These are phyloP conservation scores for Penicillium soppii DNA, from an alignment of 495 filamentous ascomycete genomes.

Conservation along the genomic window DNA sequence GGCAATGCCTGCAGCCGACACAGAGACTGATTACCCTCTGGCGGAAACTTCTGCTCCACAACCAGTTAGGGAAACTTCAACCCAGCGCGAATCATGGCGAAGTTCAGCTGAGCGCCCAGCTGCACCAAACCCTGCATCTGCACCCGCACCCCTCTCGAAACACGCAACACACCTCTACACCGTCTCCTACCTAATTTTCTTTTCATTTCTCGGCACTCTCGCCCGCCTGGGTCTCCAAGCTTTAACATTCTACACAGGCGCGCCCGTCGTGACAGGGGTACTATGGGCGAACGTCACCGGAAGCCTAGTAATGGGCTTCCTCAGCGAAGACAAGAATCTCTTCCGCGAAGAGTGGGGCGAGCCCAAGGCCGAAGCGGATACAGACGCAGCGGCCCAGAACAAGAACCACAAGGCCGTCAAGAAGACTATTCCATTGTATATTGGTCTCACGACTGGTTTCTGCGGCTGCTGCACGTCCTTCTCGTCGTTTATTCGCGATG, in stretches of 20 bases:
- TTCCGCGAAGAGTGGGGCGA: constrained; percentile 67
- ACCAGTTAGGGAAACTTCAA: background rate
- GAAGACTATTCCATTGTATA: constrained; percentile 85
- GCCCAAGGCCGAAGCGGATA: background rate
- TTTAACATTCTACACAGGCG: constrained; percentile 76
- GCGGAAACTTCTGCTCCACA: constrained; percentile 14
- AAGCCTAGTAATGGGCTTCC: constrained; percentile 79
- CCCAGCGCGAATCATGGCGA: constrained; percentile 9
- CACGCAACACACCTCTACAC: constrained; percentile 73
- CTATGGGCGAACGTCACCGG: constrained; percentile 94
- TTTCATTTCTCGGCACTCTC: constrained; percentile 84
- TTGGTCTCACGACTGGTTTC: constrained; percentile 90
- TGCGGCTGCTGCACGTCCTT: constrained; percentile 93
- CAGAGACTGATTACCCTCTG: constrained; percentile 5
- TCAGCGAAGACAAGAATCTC: constrained; percentile 74
- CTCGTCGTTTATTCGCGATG: constrained; percentile 83
- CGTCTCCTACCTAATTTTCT: constrained; percentile 78
- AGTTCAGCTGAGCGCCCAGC: background rate
- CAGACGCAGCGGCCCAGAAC: constrained; percentile 24
- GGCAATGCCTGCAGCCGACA: background rate
- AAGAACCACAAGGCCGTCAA: constrained; percentile 51
- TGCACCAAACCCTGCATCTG: constrained; percentile 5
- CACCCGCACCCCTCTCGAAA: constrained; percentile 40
- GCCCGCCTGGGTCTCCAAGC: constrained; percentile 79
- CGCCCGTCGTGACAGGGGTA: constrained; percentile 69